Evolutionary conservation across 192 early-diverging fungal species (phyloP).

Genomic region (Thamnidium elegans): DNA sequence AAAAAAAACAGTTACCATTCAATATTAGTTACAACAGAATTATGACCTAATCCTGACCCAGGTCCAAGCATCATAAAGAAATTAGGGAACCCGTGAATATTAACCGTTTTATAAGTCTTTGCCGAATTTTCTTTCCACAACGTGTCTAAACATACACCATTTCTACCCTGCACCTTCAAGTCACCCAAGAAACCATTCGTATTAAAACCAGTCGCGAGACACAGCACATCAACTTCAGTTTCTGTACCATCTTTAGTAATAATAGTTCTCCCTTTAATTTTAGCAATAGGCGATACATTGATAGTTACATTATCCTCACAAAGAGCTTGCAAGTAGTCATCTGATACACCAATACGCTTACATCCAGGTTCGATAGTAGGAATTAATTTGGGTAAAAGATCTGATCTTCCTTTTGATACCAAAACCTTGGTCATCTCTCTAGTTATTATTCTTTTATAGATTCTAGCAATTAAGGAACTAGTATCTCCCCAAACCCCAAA

Average conservation of each 20-base stretch:
- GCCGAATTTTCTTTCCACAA: conserved; percentile 38
- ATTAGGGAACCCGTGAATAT: conserved; percentile 49
- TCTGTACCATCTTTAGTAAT: conserved; percentile 33
- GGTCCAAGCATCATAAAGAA: conserved; percentile 55
- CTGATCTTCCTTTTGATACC: conserved; percentile 24
- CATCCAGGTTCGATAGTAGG: conserved; percentile 40
- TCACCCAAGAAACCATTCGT: conserved; percentile 26
- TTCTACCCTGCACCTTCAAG: conserved; percentile 38
- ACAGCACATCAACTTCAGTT: conserved; percentile 39
- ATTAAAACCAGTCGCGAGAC: conserved; percentile 47
- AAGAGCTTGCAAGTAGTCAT: conserved; percentile 21
- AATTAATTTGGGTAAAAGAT: conserved; percentile 32
- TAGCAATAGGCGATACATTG: conserved; percentile 25
- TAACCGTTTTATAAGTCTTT: conserved; percentile 45
- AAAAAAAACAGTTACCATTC: conserved; percentile 28
- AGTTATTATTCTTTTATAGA: not conserved
- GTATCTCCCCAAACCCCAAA: not conserved
- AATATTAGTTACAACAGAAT: conserved; percentile 47
- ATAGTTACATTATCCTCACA: conserved; percentile 34
- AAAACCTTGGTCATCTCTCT: not conserved
- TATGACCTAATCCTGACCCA: conserved; percentile 47
- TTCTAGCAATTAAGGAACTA: not conserved
- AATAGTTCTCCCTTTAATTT: conserved; percentile 33
- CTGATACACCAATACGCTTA: conserved; percentile 39
- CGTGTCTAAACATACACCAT: conserved; percentile 22